phyloP scores from a whole-genome alignment of 192 early-diverging fungal genomes.

The Allomyces javanicus region DNA sequence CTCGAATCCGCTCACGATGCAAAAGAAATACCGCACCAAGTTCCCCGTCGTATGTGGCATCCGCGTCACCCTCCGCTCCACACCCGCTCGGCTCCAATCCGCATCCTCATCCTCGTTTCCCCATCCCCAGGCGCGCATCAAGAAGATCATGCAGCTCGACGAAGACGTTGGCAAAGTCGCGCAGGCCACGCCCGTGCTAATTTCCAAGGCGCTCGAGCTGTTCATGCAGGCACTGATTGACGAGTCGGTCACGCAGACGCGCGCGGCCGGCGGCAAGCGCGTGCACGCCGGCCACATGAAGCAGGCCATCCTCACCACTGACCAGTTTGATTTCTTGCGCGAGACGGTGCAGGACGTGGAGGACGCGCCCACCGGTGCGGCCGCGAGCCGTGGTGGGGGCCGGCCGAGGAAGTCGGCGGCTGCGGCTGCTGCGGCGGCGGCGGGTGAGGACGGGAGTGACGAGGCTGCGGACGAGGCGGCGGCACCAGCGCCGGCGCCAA shows the following conservation, averaged over 20 bases:
- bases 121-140: conserved; percentile 69
- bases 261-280: conserved; percentile 55
- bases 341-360: conserved; percentile 66
- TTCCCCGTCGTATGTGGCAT: conserved; percentile 62
- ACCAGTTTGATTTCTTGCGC: conserved; percentile 85
- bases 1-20: conserved; percentile 25
- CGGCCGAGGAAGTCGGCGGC: too few species aligned
- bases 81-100: conserved; percentile 1
- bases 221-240: conserved; percentile 88
- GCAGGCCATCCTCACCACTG: conserved; percentile 55
- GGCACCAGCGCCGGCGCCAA: too few species aligned
- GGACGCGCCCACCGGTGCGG: conserved; percentile 33
- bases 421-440: too few species aligned
- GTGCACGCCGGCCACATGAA: conserved; percentile 71
- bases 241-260: conserved; percentile 63
- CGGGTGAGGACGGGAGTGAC: too few species aligned
- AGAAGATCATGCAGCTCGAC: conserved; percentile 99
- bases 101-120: not conserved
- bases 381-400: conserved; percentile 18
- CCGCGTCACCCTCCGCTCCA: not conserved
- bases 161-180: conserved; percentile 98
- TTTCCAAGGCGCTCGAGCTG: conserved; percentile 86
- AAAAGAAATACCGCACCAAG: conserved; percentile 79
- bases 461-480: too few species aligned
- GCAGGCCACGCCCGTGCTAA: conserved; percentile 85